Base-by-base conservation (phyloP, 2,329 filamentous ascomycete species). In the Elsinoe batatas region DNA sequence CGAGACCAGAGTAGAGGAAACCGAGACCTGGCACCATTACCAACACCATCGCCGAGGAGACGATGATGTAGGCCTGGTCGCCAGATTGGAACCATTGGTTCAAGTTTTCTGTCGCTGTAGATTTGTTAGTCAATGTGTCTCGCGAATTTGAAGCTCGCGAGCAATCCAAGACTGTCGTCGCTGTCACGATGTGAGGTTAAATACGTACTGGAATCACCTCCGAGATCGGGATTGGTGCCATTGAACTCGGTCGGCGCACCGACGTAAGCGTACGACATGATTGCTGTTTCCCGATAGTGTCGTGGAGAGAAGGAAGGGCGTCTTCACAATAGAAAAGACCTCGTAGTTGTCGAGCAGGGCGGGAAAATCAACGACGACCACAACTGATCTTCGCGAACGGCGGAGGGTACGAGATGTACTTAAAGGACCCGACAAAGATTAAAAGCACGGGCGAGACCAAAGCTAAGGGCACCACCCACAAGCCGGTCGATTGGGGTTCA, bases 1-100 rank as follows among this genome's bases (percentile, higher is more conserved):
- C 91, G 62, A 97, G 85, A 63, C 93, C 93, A 11, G 91, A 96
- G 76, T 98, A 98, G 61, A 98, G 83, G 74, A 98, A 96, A 56
- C 89, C 91, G 64, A 98, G 91, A 65, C 93, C 93, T 30, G 93
- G 93, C 30, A 97, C 79, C 93, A 97, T 98, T 73, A 96, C 75
- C 75, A 97, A 74, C 61, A 97, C 91, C 85, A 97, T 95, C 69
- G 88, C 91, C 59, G 91, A 82, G 58, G 87, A 79, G 65, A 97
- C 72, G 71, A 97, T 79, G 72, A 97, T 97, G 76, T 88, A 97
- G 69, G 91, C 88, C 74, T 91, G 86, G 72, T 98, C 93, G 66
- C 93, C 93, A 5, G 89, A 77, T 63, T 88, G 80, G 74, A 86
- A 97, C 88, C 90, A 95, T 82, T 94, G 89, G 79, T 97, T 97